Percentiles rank a stretch among this genome's conserved stretches.
Evolutionary conservation across 805 yeast genomes (phyloP).

Genomic region (Helenozyma baotianmanensis): DNA sequence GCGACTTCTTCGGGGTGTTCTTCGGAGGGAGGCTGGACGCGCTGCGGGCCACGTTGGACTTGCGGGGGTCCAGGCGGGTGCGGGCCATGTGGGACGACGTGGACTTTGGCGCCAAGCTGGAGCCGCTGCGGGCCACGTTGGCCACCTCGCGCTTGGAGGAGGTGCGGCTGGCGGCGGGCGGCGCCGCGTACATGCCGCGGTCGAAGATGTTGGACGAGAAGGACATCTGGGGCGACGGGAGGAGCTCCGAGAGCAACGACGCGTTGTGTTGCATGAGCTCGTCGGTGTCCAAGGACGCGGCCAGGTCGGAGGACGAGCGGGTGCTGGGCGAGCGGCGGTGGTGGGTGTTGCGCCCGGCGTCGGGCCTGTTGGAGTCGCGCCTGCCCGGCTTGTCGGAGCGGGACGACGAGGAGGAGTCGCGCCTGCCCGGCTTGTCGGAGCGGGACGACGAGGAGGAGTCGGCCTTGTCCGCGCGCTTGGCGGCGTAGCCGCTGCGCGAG

Average conservation of each 20-base stretch:
- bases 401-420: not conserved
- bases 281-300: slow-evolving; percentile 23
- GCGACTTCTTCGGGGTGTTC: not conserved
- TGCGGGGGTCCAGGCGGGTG: no score
- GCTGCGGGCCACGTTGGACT: not conserved
- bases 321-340: not conserved
- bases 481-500: slow-evolving; percentile 1
- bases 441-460: not conserved
- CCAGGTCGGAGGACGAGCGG: not conserved
- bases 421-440: not conserved
- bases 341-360: not conserved
- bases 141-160: not conserved
- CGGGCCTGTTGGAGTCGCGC: not conserved
- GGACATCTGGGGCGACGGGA: slow-evolving; percentile 38
- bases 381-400: not conserved
- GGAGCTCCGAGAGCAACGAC: slow-evolving; percentile 26
- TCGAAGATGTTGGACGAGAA: slow-evolving; percentile 3
- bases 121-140: not conserved
- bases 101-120: not conserved
- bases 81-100: no score
- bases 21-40: not conserved
- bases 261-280: slow-evolving; percentile 28
- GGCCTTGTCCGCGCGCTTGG: not conserved
- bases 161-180: not conserved
- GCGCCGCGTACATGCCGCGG: not conserved